phyloP scores from a whole-genome alignment of 2,329 filamentous ascomycete species.

The Diaporthe helianthi region DNA sequence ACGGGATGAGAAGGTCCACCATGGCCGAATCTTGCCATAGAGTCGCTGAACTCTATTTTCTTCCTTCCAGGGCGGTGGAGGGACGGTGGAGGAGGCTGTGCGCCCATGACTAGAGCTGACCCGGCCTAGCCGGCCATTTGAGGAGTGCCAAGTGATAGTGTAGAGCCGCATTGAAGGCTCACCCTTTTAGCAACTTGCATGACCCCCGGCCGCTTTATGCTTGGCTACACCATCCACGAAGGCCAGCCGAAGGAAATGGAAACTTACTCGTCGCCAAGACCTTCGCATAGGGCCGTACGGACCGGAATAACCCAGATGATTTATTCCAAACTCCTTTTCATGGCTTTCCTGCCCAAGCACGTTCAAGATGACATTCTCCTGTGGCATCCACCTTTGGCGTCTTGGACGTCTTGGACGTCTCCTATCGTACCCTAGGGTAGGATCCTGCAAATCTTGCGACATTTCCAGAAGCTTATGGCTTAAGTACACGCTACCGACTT shows the following conservation, averaged over 20 bases:
- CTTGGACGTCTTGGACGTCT: too few relatives aligned
- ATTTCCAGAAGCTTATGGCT: background rate
- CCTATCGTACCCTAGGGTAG: too few relatives aligned
- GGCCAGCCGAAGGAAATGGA: background rate
- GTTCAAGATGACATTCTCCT: background rate
- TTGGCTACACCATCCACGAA: background rate
- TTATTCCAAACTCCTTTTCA: background rate
- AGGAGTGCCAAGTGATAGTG: slow-evolving; percentile 8
- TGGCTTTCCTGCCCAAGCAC: background rate
- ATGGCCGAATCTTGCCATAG: background rate
- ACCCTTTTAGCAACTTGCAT: background rate
- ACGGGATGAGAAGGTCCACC: slow-evolving; percentile 15
- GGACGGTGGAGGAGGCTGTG: too few relatives aligned
- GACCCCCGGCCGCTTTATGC: slow-evolving; percentile 11
- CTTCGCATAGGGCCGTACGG: background rate
- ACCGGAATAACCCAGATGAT: background rate
- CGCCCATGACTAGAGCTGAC: background rate
- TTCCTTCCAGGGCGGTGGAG: background rate
- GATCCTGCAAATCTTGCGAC: background rate
- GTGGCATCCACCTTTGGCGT: background rate
- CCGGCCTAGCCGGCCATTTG: slow-evolving; percentile 9
- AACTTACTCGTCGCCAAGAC: slow-evolving; percentile 19
- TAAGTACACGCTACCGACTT: background rate
- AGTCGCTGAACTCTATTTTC: slow-evolving; percentile 5
- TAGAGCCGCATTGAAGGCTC: slow-evolving; percentile 20